Evolutionary conservation across 306 rosid genomes (phyloP), one percentile per base, ranked within the genome.

Genomic region (Vigna mungo): DNA sequence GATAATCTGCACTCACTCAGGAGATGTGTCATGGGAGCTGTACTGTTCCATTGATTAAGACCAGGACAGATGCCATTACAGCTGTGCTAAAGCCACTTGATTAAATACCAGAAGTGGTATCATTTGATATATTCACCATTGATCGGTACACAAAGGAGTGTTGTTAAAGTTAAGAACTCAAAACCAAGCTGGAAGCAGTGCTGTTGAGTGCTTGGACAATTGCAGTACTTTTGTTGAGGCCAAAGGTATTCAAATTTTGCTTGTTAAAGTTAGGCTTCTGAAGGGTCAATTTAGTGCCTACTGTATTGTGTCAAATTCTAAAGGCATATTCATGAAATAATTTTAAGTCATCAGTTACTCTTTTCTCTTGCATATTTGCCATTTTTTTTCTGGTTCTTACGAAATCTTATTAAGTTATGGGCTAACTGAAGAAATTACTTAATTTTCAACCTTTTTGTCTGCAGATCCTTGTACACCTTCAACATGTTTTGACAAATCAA

Each of bases 91-190:
- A 61, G 9, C 1, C 32, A 30, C 62, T 34, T 44, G 52, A 39
- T 41, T 77, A 23, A 67, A 77, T 37, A 55, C 25, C 59, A 78
- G 52, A 18, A 53, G 30, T 5, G 6, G 52, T 51, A 53, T 32
- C 66, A 27, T 58, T 49, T 70, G 72, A 59, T 55, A 12, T 52
- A 48, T 46, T 41, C 53, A 20, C 25, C 23, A 43, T 6, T 43
- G 1, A 16, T 76, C 88, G 83, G 52, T 87, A 70, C 85, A 74
- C 83, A 71, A 56, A 82, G 82, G 68, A 89, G 85, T 78, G 86
- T 81, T 75, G 78, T 39, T 39, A 1, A 85, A 67, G 89, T 91
- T 85, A 92, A 83, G 54, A 87, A 89, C 87, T 77, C 94, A 89
- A 90, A 4, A 89, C 77, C 77, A 25, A 78, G 95, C 84, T 34